Evolutionary conservation across 208 protist genomes (phyloP).

Genomic region (Leishmania amazonensis): DNA sequence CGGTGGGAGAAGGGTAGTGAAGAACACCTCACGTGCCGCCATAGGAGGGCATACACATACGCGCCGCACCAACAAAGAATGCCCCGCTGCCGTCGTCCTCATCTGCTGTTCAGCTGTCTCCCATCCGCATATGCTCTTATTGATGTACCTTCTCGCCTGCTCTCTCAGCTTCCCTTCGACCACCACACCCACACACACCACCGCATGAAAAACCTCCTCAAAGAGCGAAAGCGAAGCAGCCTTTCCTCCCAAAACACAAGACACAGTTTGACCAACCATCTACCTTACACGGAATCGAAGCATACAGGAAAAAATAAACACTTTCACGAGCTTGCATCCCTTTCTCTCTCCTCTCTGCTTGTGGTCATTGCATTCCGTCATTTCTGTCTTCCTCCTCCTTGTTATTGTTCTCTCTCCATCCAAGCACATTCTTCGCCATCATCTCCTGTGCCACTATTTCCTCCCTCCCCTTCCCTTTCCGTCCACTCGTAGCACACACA

Average conservation of each 20-base stretch:
- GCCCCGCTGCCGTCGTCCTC: not conserved
- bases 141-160: not conserved
- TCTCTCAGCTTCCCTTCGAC: not conserved
- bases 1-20: not conserved
- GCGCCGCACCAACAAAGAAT: not conserved
- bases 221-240: not conserved
- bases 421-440: not conserved
- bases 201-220: not conserved
- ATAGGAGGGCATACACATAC: not conserved
- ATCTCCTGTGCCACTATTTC: not conserved
- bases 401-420: not conserved
- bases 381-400: not conserved
- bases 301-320: not conserved
- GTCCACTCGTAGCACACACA: not conserved
- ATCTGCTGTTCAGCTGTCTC: not conserved
- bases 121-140: not conserved
- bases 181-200: not conserved
- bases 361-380: not conserved
- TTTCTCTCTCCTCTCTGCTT: not conserved
- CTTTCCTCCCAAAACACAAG: not conserved
- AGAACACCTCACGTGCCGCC: not conserved
- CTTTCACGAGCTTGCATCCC: not conserved
- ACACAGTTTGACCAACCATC: not conserved
- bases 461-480: not conserved
- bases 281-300: not conserved